These are phyloP conservation scores for Teunomyces tritomae DNA, from an alignment of 805 yeast species.

Conservation along the genomic window DNA sequence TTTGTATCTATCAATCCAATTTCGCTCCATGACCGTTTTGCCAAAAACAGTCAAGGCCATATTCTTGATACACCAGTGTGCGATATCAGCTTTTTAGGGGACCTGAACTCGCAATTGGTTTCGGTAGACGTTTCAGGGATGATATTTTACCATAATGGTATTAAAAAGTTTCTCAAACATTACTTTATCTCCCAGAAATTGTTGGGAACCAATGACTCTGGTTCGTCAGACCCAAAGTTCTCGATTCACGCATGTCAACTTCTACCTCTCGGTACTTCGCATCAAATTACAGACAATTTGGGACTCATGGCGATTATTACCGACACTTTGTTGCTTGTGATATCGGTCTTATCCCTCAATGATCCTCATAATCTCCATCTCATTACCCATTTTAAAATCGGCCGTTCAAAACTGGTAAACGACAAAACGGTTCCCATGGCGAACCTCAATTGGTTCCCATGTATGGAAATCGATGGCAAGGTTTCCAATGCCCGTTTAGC, in stretches of 20 bases:
- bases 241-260: slow-evolving; percentile 35
- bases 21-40: slow-evolving; percentile 21
- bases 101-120: slow-evolving; percentile 26
- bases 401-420: slow-evolving; percentile 36
- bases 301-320: slow-evolving; percentile 64
- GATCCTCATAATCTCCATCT: slow-evolving; percentile 22
- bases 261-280: slow-evolving; percentile 60
- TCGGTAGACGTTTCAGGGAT: slow-evolving; percentile 37
- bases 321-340: slow-evolving; percentile 45
- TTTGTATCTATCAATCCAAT: slow-evolving; percentile 22
- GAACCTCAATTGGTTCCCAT: slow-evolving; percentile 61
- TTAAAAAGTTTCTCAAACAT: slow-evolving; percentile 53
- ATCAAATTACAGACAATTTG: slow-evolving; percentile 52
- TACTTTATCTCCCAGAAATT: slow-evolving; percentile 48
- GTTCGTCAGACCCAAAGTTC: slow-evolving; percentile 12
- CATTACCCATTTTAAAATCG: slow-evolving; percentile 52
- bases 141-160: slow-evolving; percentile 62
- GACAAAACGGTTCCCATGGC: not conserved
- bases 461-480: slow-evolving; percentile 29
- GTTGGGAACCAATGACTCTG: slow-evolving; percentile 44
- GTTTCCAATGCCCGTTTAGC: slow-evolving; percentile 49
- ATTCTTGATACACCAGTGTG: slow-evolving; percentile 21
- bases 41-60: slow-evolving; percentile 29
- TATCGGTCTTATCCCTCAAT: slow-evolving; percentile 51
- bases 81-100: slow-evolving; percentile 26